Evolutionary conservation across 164 flowering plant species (phyloP).

Genomic region (Echeveria elegans): DNA sequence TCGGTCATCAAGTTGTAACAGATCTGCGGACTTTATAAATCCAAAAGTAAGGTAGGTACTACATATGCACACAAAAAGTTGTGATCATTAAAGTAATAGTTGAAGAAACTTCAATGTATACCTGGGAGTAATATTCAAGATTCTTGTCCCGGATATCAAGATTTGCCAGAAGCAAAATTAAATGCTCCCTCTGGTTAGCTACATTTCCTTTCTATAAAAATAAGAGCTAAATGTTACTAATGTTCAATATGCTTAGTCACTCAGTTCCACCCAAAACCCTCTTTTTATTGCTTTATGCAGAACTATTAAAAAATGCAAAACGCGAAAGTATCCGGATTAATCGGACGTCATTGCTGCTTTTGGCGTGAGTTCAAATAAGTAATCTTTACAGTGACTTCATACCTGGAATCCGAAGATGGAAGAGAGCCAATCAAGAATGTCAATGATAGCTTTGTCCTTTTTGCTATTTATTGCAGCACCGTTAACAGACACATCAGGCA

Average conservation of each 20-base stretch:
- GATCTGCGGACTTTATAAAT: slow-evolving; percentile 8
- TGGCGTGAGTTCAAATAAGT: background rate
- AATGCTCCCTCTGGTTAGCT: slow-evolving; percentile 96
- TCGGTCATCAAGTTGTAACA: slow-evolving; percentile 42
- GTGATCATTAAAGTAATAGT: background rate
- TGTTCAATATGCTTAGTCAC: background rate
- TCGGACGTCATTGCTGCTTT: background rate
- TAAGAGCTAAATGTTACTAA: slow-evolving; percentile 9
- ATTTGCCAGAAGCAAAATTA: slow-evolving; percentile 89
- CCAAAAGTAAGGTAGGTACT: background rate
- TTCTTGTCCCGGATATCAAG: slow-evolving; percentile 44
- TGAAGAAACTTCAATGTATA: slow-evolving; percentile 11
- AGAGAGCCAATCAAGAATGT: slow-evolving; percentile 93
- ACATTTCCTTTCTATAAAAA: slow-evolving; percentile 86
- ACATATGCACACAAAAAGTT: background rate
- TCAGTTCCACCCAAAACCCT: background rate
- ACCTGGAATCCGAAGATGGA: slow-evolving; percentile 94
- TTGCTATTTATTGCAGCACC: slow-evolving; percentile 21
- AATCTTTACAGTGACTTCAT: background rate
- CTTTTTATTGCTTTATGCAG: background rate
- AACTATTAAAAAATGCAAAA: background rate
- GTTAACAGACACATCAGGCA: slow-evolving; percentile 16
- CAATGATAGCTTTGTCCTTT: slow-evolving; percentile 41
- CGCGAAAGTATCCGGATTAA: background rate
- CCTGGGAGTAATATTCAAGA: slow-evolving; percentile 32